Conservation (phyloP, 176 grass and related monocot species). For the Cenchrus purpureus region DNA sequence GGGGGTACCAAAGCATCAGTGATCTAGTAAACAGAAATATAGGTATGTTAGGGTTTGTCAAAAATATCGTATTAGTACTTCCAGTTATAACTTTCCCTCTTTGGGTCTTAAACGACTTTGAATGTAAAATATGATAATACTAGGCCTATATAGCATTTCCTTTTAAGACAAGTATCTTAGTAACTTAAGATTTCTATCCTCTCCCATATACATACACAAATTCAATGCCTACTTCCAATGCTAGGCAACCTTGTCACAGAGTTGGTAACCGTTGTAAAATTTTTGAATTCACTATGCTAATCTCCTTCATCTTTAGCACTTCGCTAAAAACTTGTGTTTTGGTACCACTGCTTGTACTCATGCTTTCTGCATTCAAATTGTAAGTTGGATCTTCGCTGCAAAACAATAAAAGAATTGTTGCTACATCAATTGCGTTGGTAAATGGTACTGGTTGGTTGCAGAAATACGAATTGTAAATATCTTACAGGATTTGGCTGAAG, state of each 20-base stretch:
- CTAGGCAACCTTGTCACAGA: neutral
- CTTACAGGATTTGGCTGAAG: slow-evolving; percentile 11
- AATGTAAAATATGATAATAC: too few relatives aligned
- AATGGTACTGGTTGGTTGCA: neutral
- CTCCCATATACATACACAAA: neutral
- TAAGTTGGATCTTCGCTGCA: slow-evolving; percentile 16
- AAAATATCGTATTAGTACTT: neutral
- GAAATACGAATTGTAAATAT: neutral
- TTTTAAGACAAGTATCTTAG: too few relatives aligned
- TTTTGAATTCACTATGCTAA: neutral
- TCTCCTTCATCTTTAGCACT: slow-evolving; percentile 18
- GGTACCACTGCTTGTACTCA: neutral
- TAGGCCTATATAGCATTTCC: too few relatives aligned
- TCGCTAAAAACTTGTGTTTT: neutral
- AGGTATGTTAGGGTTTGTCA: neutral
- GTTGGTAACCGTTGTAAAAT: neutral
- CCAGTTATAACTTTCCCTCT: too few relatives aligned
- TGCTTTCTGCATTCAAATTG: neutral
- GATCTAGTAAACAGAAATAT: too few relatives aligned
- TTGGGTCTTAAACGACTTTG: too few relatives aligned
- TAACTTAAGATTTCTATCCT: too few relatives aligned
- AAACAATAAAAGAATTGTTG: neutral
- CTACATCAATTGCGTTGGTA: neutral
- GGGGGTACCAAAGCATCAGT: too few relatives aligned
- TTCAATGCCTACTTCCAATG: neutral